Evolutionary conservation across 2,329 filamentous ascomycete genomes (phyloP).

Genomic region (Alternaria sp.): DNA sequence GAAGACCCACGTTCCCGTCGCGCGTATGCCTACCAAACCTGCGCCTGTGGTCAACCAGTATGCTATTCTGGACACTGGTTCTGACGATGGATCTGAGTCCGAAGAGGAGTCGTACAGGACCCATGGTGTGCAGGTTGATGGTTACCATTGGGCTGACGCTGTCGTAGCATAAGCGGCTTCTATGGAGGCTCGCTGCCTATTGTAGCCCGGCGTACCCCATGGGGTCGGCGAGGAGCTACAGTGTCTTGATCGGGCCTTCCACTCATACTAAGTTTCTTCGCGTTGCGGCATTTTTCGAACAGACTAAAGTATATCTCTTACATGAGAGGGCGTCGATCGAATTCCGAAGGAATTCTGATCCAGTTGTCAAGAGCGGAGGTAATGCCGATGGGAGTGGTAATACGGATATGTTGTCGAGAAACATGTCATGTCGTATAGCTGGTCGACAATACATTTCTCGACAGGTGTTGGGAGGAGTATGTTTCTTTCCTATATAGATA

Average conservation of each 20-base stretch:
- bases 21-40: slow-evolving; percentile 24
- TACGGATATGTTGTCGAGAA: not conserved
- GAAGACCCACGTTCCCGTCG: slow-evolving; percentile 19
- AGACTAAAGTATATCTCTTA: not conserved
- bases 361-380: not conserved
- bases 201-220: not conserved
- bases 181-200: not conserved
- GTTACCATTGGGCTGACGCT: slow-evolving; percentile 31
- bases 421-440: not conserved
- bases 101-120: slow-evolving; percentile 36
- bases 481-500: slow-evolving; percentile 24
- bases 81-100: slow-evolving; percentile 37
- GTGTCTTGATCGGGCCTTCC: not conserved
- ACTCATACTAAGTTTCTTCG: not conserved
- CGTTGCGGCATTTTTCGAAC: not conserved
- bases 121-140: slow-evolving; percentile 30
- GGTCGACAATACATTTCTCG: not conserved
- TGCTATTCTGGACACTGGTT: slow-evolving; percentile 41
- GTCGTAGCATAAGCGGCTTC: slow-evolving; percentile 25
- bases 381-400: not conserved
- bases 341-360: not conserved
- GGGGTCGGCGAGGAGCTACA: not conserved
- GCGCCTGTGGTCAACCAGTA: slow-evolving; percentile 42
- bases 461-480: slow-evolving; percentile 8
- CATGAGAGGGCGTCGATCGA: not conserved